A percentile compares a stretch with the other conserved stretches of the same genome.
These are phyloP conservation scores for Luffa acutangula DNA, from an alignment of 306 rosid genomes.

Conservation along the genomic window DNA sequence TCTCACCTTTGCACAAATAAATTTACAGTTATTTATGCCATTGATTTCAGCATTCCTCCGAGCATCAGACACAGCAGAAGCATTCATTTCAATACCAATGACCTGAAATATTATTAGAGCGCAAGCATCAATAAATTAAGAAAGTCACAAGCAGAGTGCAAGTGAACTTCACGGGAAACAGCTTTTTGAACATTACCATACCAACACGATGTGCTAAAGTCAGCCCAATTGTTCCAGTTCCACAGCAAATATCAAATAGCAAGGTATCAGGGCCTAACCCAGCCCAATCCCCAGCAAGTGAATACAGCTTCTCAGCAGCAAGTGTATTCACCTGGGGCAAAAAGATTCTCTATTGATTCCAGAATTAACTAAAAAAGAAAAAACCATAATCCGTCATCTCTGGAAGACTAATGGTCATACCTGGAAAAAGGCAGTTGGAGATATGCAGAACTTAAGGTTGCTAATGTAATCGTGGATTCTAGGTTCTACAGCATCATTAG, in stretches of 20 bases:
- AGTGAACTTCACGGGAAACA: background rate
- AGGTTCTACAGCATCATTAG: constrained; percentile 29
- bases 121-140: constrained; percentile 9
- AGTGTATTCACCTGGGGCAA: constrained; percentile 67
- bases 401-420: constrained; percentile 19
- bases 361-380: background rate
- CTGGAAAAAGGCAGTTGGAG: constrained; percentile 97
- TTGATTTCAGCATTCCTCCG: constrained; percentile 83
- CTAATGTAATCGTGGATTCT: constrained; percentile 77
- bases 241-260: constrained; percentile 91
- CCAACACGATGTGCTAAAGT: constrained; percentile 96
- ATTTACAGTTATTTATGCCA: constrained; percentile 76
- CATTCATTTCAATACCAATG: constrained; percentile 94
- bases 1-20: constrained; percentile 83
- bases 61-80: constrained; percentile 88
- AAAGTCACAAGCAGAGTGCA: background rate
- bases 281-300: constrained; percentile 99
- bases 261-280: constrained; percentile 77
- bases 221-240: constrained; percentile 94
- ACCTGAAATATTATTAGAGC: constrained; percentile 38
- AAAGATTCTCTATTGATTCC: background rate
- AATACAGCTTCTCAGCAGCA: constrained; percentile 93
- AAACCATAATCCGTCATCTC: background rate
- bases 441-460: constrained; percentile 72
- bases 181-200: constrained; percentile 66